Conservation (phyloP, 169 alveolate species). For the Babesia bigemina region DNA sequence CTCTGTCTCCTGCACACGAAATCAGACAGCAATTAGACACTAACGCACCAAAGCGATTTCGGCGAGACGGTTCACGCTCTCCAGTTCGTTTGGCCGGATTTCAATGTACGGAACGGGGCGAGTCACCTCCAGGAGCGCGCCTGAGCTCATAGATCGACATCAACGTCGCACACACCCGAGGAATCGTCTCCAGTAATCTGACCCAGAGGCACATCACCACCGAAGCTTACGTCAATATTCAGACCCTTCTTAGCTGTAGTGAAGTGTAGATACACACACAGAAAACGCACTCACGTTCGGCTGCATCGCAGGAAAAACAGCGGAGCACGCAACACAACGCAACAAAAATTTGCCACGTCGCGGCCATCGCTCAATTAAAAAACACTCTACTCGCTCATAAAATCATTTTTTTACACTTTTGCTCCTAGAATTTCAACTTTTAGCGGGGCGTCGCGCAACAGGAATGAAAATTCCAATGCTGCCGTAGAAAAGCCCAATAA, state of each 20-base stretch:
- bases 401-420: too few species aligned
- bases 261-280: background rate
- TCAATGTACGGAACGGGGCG: constrained; percentile 62
- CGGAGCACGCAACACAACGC: background rate
- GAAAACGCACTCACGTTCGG: background rate
- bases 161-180: constrained; percentile 22
- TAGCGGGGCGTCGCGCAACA: background rate
- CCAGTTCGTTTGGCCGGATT: constrained; percentile 56
- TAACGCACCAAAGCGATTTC: constrained; percentile 65
- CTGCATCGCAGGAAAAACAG: background rate
- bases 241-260: constrained; percentile 40
- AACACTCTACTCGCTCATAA: too few species aligned
- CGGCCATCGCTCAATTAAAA: background rate
- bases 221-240: constrained; percentile 52
- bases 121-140: constrained; percentile 32
- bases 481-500: constrained; percentile 14
- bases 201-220: constrained; percentile 11
- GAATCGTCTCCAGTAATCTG: constrained; percentile 9
- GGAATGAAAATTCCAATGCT: background rate
- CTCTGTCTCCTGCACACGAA: constrained; percentile 47
- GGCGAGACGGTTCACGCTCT: constrained; percentile 62
- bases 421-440: background rate
- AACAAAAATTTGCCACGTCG: background rate
- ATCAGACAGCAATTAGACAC: background rate
- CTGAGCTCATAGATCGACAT: background rate